phyloP scores from a whole-genome alignment of 768 basidiomycete species.

The Mycena olivaceomarginata region DNA sequence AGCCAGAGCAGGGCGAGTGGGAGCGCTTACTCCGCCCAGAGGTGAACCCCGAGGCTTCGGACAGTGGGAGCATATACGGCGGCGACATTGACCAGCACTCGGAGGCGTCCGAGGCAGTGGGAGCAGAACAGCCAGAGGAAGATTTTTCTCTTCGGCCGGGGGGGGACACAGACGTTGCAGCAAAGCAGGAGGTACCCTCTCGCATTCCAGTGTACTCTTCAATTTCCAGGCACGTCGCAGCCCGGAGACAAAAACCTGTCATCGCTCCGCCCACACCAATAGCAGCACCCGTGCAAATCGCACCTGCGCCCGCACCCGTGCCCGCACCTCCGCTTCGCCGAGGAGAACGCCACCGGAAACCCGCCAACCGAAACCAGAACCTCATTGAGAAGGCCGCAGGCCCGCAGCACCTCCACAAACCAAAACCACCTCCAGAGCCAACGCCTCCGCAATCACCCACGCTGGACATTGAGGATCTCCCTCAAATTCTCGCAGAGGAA shows the following conservation, averaged over 20 bases:
- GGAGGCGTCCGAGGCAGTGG: not conserved
- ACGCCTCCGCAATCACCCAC: not conserved
- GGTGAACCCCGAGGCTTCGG: not conserved
- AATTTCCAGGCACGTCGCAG: not conserved
- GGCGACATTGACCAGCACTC: not conserved
- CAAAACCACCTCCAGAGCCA: not conserved
- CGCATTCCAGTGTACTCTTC: not conserved
- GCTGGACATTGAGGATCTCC: not conserved
- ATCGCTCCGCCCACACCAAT: no score
- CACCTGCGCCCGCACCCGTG: no score
- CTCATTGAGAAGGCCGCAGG: not conserved
- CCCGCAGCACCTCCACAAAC: not conserved
- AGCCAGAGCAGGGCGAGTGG: no score
- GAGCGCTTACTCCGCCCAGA: no score
- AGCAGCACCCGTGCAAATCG: no score
- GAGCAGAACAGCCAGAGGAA: constrained; percentile 1
- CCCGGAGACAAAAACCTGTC: not conserved
- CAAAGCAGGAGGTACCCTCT: not conserved
- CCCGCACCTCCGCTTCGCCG: not conserved
- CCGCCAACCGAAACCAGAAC: not conserved
- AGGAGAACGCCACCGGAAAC: not conserved
- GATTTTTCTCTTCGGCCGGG: not conserved
- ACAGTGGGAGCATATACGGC: not conserved
- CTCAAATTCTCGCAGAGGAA: not conserved
- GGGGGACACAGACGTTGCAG: not conserved